Evolutionary conservation across 2,329 filamentous ascomycete species (phyloP), one percentile per base, ranked within the genome.

Genomic region (Venturia oleaginea): DNA sequence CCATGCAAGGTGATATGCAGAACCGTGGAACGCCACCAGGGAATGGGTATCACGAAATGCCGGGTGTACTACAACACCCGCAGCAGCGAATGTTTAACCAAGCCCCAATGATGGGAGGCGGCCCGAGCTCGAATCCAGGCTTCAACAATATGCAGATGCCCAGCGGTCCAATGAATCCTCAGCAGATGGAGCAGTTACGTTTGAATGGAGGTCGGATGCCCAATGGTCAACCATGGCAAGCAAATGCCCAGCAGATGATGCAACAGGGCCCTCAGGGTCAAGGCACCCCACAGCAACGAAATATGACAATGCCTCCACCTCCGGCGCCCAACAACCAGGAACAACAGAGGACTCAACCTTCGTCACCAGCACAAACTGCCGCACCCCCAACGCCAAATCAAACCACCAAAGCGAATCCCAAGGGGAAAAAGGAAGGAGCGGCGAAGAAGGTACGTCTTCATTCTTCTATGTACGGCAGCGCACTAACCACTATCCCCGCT

Each of bases 371-470:
- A 42, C 76, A 77, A 67, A 19, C 19, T 32, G 72, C 77, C 57
- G 88, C 87, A 42, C 90, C 90, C 0, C 90, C 90, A 1, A 94
- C 90, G 4, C 90, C 90, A 1, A 86, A 85, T 62, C 88, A 91
- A 72, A 75, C 80, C 1, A 87, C 86, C 72, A 93, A 93, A 79
- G 76, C 87, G 4, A 86, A 84, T 40, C 88, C 89, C 0, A 92
- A 91, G 68, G 67, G 66, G 75, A 93, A 93, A 83, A 90, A 91
- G 79, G 85, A 86, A 38, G 61, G 48, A 2, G 46, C 32, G 7
- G n/a, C 59, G 7, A 65, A 65, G 37, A 65, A 65, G 64, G 64
- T 65, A 22, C 37, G 64, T 62, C 60, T 46, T 64, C 69, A 67
- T 65, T 66, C 40, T 34, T 67, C 48, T 15, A 55, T 40, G 38